Conservation (phyloP, 2,329 filamentous ascomycete genomes). For the Ascochyta rabiei region DNA sequence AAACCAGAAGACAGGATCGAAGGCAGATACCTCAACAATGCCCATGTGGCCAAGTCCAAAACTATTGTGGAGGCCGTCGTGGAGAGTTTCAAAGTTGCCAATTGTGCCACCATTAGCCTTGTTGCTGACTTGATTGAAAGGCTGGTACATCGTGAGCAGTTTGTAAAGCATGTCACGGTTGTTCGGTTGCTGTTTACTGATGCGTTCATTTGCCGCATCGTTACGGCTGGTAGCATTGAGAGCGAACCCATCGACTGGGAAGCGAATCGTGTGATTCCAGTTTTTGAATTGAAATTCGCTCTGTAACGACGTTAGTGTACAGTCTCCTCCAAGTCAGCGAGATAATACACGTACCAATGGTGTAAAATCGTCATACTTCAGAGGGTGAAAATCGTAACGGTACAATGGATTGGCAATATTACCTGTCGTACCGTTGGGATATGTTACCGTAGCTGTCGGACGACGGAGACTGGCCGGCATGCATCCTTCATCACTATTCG, state of each 20-base stretch:
- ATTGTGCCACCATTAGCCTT: conserved; percentile 41
- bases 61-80: conserved; percentile 39
- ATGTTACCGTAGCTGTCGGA: conserved; percentile 27
- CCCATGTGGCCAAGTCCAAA: conserved; percentile 53
- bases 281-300: conserved; percentile 40
- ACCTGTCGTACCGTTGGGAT: conserved; percentile 34
- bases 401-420: conserved; percentile 38
- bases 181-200: conserved; percentile 36
- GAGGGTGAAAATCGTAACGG: conserved; percentile 40
- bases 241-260: conserved; percentile 30
- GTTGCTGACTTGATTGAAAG: conserved; percentile 41
- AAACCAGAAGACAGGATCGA: conserved; percentile 43
- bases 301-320: conserved; percentile 11
- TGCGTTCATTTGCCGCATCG: conserved; percentile 32
- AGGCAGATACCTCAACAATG: conserved; percentile 39
- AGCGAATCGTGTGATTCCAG: conserved; percentile 41
- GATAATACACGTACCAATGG: conserved; percentile 25
- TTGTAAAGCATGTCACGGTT: conserved; percentile 43
- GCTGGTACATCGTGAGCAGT: conserved; percentile 39
- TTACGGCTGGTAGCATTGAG: conserved; percentile 37
- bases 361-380: conserved; percentile 37
- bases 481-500: conserved; percentile 27
- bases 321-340: background rate
- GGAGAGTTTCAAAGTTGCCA: conserved; percentile 41
- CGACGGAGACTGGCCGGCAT: conserved; percentile 34